Percentiles rank a stretch among this genome's conserved stretches.
phyloP scores from a whole-genome alignment of 495 filamentous ascomycete species.

The Penicillium robsamsonii region DNA sequence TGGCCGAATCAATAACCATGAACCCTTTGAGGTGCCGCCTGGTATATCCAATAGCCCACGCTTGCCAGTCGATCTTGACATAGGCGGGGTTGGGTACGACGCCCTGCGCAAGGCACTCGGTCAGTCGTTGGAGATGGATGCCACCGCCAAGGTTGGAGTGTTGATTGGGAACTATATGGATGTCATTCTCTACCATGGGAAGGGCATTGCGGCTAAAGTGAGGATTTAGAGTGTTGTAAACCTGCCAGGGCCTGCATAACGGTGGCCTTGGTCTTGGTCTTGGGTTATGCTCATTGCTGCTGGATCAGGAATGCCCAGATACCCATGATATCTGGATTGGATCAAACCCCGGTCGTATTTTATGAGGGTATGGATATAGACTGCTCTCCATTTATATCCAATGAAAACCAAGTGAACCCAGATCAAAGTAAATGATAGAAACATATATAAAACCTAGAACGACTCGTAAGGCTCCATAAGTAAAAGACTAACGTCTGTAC shows the following conservation, averaged over 20 bases:
- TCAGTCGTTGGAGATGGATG: slow-evolving; percentile 72
- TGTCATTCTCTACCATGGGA: slow-evolving; percentile 65
- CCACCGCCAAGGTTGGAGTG: slow-evolving; percentile 69
- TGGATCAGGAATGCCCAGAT: background rate
- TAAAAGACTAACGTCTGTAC: background rate
- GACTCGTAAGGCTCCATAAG: background rate
- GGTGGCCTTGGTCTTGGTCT: background rate
- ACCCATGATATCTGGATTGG: background rate
- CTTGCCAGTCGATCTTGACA: slow-evolving; percentile 75
- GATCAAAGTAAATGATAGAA: background rate
- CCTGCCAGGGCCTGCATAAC: background rate
- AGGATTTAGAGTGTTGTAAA: slow-evolving; percentile 47
- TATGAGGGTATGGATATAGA: background rate
- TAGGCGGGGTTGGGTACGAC: slow-evolving; percentile 78
- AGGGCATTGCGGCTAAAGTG: slow-evolving; percentile 72
- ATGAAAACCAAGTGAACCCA: background rate
- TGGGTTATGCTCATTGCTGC: background rate
- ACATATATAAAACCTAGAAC: background rate
- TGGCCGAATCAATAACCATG: slow-evolving; percentile 69
- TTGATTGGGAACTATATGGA: slow-evolving; percentile 70
- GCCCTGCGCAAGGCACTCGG: slow-evolving; percentile 81
- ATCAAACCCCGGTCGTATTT: background rate
- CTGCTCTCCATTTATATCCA: background rate
- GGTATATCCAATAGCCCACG: slow-evolving; percentile 66
- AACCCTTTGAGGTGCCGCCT: slow-evolving; percentile 75